Evolutionary conservation across 139 green algal species (phyloP), one percentile per base, ranked within the genome.

Genomic region (Chlamydomonas schloesseri): DNA sequence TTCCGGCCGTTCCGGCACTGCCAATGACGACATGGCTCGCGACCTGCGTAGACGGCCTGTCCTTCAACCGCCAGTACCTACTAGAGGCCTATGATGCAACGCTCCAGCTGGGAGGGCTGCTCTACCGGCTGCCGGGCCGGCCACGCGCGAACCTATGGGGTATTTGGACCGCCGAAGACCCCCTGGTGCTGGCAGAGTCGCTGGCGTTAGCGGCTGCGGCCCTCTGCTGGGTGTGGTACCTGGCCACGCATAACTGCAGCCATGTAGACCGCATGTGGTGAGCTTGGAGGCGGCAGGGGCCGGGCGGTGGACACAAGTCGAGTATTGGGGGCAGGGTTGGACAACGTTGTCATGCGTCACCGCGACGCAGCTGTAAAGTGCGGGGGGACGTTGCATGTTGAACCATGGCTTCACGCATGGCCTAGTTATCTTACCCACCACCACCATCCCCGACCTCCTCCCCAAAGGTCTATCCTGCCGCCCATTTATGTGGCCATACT

Each of bases 261-360:
- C 67, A 86, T 14, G 80, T 86, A 23, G 80, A 86, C 34, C 67
- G 80, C 10, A 58, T 78, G 67, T 86, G 80, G 80, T 78, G 31
- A 24, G 78, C 23, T 62, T 37, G 67, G 28, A 73, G 31, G 67
- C 14, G 31, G 20, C 29, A 20, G 28, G 28, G 28, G 64, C 17
- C 3, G 28, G 5, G 42, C 42, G 42, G 42, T 50, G 42, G 5
- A 8, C 6, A 5, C 42, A 50, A 5, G 42, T 8, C 42, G 6
- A 50, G 42, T 50, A n/a, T n/a, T n/a, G n/a, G n/a, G n/a, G n/a
- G n/a, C n/a, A n/a, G n/a, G n/a, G n/a, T n/a, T n/a, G n/a, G n/a
- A n/a, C n/a, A n/a, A n/a, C n/a, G 42, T 5, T 5, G 42, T 50
- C 42, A 50, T 50, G 42, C 42, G 42, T 50, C 42, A 50, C 8